These are phyloP conservation scores for Trifolium dubium DNA, from an alignment of 306 rosid genomes.

Conservation along the genomic window DNA sequence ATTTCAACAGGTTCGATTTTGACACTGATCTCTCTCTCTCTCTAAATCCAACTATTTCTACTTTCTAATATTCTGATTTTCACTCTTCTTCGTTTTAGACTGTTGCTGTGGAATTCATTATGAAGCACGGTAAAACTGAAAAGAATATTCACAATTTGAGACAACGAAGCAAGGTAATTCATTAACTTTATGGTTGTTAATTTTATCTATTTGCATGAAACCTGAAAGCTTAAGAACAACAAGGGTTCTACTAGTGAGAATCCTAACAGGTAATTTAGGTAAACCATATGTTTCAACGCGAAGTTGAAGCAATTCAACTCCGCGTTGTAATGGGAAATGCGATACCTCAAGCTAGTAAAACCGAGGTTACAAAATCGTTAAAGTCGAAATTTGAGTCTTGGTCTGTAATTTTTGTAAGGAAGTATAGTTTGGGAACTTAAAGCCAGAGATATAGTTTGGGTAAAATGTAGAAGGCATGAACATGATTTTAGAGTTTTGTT, in stretches of 20 bases:
- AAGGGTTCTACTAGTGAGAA: background rate
- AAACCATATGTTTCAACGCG: accelerated
- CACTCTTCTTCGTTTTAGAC: no score
- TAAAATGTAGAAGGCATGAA: no score
- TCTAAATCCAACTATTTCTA: no score
- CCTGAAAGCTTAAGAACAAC: background rate
- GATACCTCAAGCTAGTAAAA: background rate
- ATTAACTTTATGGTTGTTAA: no score
- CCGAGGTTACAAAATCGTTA: background rate
- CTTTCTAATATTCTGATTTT: no score
- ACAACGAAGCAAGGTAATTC: no score
- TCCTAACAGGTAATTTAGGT: background rate
- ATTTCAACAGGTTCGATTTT: no score
- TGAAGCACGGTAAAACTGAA: no score
- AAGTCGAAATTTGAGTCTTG: background rate
- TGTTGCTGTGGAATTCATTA: no score
- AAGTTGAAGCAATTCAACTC: background rate
- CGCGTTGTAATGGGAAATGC: background rate
- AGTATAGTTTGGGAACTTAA: background rate
- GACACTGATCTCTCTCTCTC: no score
- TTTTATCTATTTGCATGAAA: background rate
- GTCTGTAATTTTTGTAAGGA: background rate
- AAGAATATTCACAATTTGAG: no score
- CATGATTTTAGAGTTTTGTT: no score
- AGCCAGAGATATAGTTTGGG: background rate